Base-by-base conservation (phyloP, 495 filamentous ascomycete genomes). In the Daldinia bambusicola region DNA sequence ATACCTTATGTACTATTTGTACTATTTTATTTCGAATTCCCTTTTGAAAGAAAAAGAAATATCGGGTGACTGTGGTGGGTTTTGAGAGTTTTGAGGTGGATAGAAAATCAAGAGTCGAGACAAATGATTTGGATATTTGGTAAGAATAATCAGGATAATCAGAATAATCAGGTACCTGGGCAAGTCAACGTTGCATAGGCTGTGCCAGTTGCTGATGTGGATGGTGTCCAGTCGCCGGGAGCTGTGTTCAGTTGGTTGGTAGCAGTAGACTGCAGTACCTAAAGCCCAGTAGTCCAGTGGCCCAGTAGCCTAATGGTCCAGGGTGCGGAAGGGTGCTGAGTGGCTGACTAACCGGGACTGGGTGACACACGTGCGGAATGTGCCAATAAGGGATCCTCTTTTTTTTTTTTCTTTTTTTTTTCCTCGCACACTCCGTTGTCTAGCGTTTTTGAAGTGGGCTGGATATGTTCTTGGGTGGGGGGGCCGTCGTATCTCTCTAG, bases 161-260 rank as follows among this genome's bases (percentile, higher is more conserved):
- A 56, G 64, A 48, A 55, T 63, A 66, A 53, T 69, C 70, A 73
- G 70, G 70, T 73, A 73, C 70, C 61, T 63, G 70, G 66, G 65
- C 41, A 58, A 73, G 65, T 69, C 66, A 73, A 73, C 70, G 70
- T 73, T 73, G 70, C 70, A 73, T 73, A 73, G 70, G 70, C 70
- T 69, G 66, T 69, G 70, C 55, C 37, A 41, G 51, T 66, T 73
- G 70, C 61, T 73, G 70, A 73, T 73, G 70, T 73, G 70, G 70
- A 69, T 66, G 70, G 66, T 66, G 61, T 63, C 64, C 64, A 68
- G 70, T 72, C 70, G 70, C 70, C 65, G 65, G 68, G 61, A 64
- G 59, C 45, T 63, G 60, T 32, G 69, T 69, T 69, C 55, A 37
- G 51, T 63, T 63, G 69, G 69, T 71, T 71, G 57, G 63, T 58